Base-by-base conservation (phyloP, 2,329 filamentous ascomycete genomes). In the Acephala macrosclerotiorum region DNA sequence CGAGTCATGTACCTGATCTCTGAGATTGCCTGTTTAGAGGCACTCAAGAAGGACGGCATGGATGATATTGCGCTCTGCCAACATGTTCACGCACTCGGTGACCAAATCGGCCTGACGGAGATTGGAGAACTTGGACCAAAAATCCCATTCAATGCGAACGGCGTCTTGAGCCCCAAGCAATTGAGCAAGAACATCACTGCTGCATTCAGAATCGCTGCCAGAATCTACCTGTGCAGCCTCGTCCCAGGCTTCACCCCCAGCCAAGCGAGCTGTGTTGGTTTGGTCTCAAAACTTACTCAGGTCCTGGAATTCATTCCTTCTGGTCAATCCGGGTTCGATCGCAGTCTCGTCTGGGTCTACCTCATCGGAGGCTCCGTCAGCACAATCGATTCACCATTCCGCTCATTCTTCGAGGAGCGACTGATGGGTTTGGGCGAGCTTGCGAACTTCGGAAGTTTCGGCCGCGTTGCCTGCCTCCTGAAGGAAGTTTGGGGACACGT, bases 1-100 rank as follows among this genome's bases (percentile, higher is more conserved):
- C 89, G 90, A 25, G 91, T 98, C 80, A 97, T 99, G 94, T 98
- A 97, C 79, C 85, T 98, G 74, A 97, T 99, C 77, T 97, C 94
- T 1, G 96, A 99, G 81, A 97, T 98, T 74, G 93, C 95, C 62
- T 98, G 96, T 79, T 88, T 99, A 61, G 96, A 98, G 78, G 91
- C 92, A 3, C 87, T 97, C 70, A 96, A 96, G 83, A 82, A 84
- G 45, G 88, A 91, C 66, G 92, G 91, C 72, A 93, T 96, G 82
- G 92, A 97, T 72, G 90, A 96, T 75, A 89, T 96, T 70, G 88
- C 89, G 59, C 88, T 98, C 53, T 97, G 94, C 85, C 87, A 91
- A 66, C 95, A 97, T 79, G 93, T 98, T 45, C 89, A 91, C 68
- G 89, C 91, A n/a, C 88, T 98, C 7, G 95, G 93, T 55, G 87